A percentile compares a stretch with the other conserved stretches of the same genome.
Conservation (phyloP, 2,329 filamentous ascomycete genomes). For the Byssoonygena ceratinophila region DNA sequence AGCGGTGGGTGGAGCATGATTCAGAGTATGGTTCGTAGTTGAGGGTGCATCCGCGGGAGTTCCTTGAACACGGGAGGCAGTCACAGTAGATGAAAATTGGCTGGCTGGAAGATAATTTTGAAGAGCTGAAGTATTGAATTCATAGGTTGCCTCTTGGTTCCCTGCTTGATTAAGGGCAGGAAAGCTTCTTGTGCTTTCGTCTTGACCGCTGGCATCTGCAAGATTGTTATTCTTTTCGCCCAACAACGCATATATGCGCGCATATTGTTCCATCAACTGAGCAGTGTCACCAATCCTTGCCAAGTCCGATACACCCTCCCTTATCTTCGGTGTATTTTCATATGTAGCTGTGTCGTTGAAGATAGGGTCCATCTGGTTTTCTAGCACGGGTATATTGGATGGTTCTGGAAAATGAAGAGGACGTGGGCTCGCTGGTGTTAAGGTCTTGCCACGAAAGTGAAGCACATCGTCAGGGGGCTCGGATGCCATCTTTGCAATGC, state of each 20-base stretch:
- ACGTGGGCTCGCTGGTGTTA: slow-evolving; percentile 61
- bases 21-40: background rate
- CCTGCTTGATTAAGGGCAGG: slow-evolving; percentile 21
- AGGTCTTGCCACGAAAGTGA: slow-evolving; percentile 54
- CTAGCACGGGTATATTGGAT: slow-evolving; percentile 57
- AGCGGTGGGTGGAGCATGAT: background rate
- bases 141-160: slow-evolving; percentile 22
- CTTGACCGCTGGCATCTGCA: slow-evolving; percentile 4
- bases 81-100: slow-evolving; percentile 16
- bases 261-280: slow-evolving; percentile 12
- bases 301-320: slow-evolving; percentile 12
- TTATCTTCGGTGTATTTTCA: slow-evolving; percentile 33
- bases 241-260: slow-evolving; percentile 14
- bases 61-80: slow-evolving; percentile 17
- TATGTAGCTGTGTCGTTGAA: slow-evolving; percentile 58
- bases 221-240: slow-evolving; percentile 10
- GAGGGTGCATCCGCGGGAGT: background rate
- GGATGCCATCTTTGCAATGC: slow-evolving; percentile 43
- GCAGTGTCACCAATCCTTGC: slow-evolving; percentile 1
- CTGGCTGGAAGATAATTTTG: slow-evolving; percentile 17
- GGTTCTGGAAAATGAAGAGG: slow-evolving; percentile 58
- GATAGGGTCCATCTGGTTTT: slow-evolving; percentile 60
- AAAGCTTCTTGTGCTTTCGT: slow-evolving; percentile 27
- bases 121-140: slow-evolving; percentile 22
- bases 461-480: slow-evolving; percentile 39